phyloP scores from a whole-genome alignment of 176 grass and related monocot species.

The Oryza australiensis region DNA sequence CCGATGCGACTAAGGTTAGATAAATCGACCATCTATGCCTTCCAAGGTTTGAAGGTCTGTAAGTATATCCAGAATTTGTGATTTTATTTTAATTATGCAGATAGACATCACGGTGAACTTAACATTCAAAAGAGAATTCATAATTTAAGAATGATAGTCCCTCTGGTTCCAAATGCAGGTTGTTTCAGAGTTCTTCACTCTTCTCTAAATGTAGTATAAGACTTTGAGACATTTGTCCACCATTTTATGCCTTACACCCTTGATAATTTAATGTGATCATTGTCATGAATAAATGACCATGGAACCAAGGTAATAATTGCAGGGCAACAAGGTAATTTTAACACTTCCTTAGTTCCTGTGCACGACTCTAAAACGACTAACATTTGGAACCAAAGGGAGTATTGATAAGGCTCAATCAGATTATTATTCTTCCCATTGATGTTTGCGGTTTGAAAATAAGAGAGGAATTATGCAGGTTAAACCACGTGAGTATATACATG shows the following conservation, averaged over 20 bases:
- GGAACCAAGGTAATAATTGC: no score
- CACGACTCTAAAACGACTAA: no score
- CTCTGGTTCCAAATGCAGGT: neutral
- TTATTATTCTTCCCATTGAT: neutral
- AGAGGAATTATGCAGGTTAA: constrained; percentile 1
- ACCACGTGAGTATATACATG: neutral
- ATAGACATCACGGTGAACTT: neutral
- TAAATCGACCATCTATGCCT: neutral
- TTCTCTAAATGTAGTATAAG: no score
- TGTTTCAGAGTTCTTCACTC: no score
- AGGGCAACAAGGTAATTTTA: neutral
- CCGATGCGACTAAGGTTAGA: neutral
- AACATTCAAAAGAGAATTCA: neutral
- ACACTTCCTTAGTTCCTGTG: neutral
- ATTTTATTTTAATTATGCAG: neutral
- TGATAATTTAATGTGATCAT: neutral
- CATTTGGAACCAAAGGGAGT: neutral
- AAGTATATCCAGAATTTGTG: neutral
- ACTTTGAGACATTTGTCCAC: neutral
- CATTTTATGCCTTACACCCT: neutral
- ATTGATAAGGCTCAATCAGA: neutral
- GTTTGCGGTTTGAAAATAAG: neutral
- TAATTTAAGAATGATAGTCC: neutral
- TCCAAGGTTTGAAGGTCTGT: neutral
- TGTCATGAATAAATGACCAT: neutral